phyloP scores from a whole-genome alignment of 345 rosid species.

The Eucalyptus leucophloia region DNA sequence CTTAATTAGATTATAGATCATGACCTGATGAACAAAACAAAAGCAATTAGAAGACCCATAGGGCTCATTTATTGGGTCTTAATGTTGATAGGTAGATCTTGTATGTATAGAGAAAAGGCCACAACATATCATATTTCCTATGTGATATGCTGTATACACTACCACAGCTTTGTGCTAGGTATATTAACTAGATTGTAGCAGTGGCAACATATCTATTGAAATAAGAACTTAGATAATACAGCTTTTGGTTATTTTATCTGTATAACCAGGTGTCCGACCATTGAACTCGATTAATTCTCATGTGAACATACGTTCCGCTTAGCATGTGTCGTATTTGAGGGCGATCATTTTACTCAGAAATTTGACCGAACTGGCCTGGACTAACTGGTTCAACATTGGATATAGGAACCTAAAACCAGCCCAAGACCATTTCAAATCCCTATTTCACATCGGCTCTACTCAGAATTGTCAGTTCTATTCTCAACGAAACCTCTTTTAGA shows the following conservation, averaged over 20 bases:
- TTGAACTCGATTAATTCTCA: neutral
- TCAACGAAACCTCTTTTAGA: neutral
- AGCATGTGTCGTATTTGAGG: neutral
- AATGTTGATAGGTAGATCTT: neutral
- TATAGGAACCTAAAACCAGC: neutral
- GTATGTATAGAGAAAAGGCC: neutral
- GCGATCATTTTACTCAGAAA: neutral
- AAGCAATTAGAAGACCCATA: neutral
- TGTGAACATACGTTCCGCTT: neutral
- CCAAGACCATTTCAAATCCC: neutral
- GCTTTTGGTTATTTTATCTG: neutral
- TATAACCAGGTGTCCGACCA: neutral
- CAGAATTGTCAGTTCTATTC: neutral
- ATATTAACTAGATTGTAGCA: neutral
- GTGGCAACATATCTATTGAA: neutral
- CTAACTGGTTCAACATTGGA: neutral
- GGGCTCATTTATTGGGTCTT: neutral
- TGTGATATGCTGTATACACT: neutral
- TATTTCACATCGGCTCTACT: neutral
- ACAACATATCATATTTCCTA: neutral
- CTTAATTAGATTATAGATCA: neutral
- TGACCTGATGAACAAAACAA: neutral
- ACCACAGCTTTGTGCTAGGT: neutral
- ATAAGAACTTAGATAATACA: neutral
- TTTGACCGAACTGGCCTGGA: fast-evolving